Evolutionary conservation across 2,329 filamentous ascomycete species (phyloP).

Genomic region (Tolypocladium tropicale): DNA sequence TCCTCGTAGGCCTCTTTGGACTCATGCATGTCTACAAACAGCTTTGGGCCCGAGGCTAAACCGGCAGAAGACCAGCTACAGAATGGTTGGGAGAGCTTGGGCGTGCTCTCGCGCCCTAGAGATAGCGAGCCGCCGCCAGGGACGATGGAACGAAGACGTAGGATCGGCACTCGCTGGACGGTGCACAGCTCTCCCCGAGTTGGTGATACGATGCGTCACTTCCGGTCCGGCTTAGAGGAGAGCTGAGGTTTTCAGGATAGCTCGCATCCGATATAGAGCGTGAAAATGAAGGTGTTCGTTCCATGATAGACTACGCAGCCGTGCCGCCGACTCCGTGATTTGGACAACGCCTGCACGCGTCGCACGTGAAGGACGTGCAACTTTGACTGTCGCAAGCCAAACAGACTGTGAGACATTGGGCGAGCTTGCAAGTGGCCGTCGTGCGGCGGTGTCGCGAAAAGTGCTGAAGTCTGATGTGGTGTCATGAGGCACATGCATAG

Average conservation of each 20-base stretch:
- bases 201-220: not conserved
- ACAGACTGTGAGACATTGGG: not conserved
- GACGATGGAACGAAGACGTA: not conserved
- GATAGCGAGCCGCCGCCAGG: not conserved
- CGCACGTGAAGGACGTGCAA: not conserved
- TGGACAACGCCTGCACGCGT: not conserved
- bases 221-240: not conserved
- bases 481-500: not conserved
- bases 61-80: not conserved
- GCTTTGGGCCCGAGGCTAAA: not conserved
- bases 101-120: not conserved
- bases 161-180: not conserved
- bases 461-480: not conserved
- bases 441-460: not conserved
- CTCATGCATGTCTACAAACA: not conserved
- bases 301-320: not conserved
- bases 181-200: not conserved
- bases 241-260: not conserved
- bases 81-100: not conserved
- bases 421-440: not conserved
- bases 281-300: not conserved
- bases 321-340: not conserved
- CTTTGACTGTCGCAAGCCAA: not conserved
- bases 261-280: not conserved
- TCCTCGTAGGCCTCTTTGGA: constrained; percentile 4